Base-by-base conservation (phyloP, 1,284 basidiomycete genomes). In the Golubevia pallescens region DNA sequence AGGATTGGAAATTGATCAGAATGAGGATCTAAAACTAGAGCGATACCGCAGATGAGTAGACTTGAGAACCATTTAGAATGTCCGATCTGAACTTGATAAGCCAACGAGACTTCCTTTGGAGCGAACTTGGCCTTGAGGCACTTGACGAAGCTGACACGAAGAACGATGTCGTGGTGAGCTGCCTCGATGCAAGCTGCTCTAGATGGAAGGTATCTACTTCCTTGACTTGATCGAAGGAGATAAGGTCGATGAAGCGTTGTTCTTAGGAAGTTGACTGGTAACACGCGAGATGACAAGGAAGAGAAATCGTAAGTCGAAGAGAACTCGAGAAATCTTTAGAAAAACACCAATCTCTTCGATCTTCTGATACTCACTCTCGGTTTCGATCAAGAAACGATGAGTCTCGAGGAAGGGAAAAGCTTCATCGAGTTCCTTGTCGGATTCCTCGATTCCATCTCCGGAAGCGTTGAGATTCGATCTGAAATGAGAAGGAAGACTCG, bases 61-160 rank as follows among this genome's bases (percentile, higher is more conserved):
- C 74, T 74, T 48, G 77, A 77, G 63, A 80, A 80, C 69, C 74
- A 79, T 57, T 77, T 76, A 66, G 71, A 81, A 0, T 74, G 71
- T 1, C 75, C 74, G 10, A 81, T 71, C 54, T 74, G 74, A 1
- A 74, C 69, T 24, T 69, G 68, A 32, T 69, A 75, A 1, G 21
- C 21, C 5, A 19, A 19, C 2, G 72, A 71, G 2, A 75, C 57
- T 3, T 70, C 20, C 2, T 54, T 70, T 24, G 65, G 6, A 0
- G 67, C 62, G 57, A 64, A 64, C 24, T 67, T 63, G 16, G 68
- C 61, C 16, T 64, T 61, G 58, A 77, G 59, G 34, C 62, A 60
- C 23, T 63, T 58, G 7, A 75, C 63, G 60, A 78, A 68, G 57
- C 75, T 66, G 21, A 61, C 68, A 13, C 79, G 75, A 65, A 81